phyloP scores from a whole-genome alignment of 257 asterid genomes.

The Solanum gracilifrons region DNA sequence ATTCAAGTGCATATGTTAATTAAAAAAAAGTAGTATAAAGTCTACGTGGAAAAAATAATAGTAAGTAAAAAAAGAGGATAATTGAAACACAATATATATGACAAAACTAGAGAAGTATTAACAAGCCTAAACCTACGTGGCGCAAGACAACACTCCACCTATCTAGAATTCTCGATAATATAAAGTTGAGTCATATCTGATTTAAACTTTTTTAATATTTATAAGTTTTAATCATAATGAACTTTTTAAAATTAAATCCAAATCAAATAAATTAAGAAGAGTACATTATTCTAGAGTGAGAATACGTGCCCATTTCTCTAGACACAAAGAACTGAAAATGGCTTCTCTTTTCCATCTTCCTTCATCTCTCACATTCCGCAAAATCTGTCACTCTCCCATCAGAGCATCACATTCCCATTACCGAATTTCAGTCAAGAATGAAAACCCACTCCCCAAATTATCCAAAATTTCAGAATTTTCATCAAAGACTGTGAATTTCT shows the following conservation, averaged over 20 bases:
- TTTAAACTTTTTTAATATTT: too few species aligned
- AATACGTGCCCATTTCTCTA: not conserved
- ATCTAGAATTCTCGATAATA: too few species aligned
- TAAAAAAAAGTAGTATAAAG: too few species aligned
- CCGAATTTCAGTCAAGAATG: not conserved
- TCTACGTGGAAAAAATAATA: too few species aligned
- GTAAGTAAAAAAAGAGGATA: too few species aligned
- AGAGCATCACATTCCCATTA: conserved; percentile 17
- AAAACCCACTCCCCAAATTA: not conserved
- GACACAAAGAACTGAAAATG: conserved; percentile 14
- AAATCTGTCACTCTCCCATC: not conserved
- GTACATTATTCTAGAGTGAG: not conserved
- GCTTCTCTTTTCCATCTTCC: conserved; percentile 28
- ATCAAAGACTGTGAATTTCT: conserved; percentile 41
- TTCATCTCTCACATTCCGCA: conserved; percentile 12
- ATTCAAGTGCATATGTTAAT: too few species aligned
- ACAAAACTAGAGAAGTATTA: too few species aligned
- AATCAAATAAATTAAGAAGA: not conserved
- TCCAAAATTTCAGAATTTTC: conserved; percentile 29
- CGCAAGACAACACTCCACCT: too few species aligned
- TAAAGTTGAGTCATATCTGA: rapidly evolving
- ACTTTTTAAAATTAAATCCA: too few species aligned
- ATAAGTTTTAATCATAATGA: too few species aligned
- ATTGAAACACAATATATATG: too few species aligned
- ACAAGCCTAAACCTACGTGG: too few species aligned